These are phyloP conservation scores for Kluyveromyces sp. DNA, from an alignment of 1,139 yeast genomes.

Conservation along the genomic window DNA sequence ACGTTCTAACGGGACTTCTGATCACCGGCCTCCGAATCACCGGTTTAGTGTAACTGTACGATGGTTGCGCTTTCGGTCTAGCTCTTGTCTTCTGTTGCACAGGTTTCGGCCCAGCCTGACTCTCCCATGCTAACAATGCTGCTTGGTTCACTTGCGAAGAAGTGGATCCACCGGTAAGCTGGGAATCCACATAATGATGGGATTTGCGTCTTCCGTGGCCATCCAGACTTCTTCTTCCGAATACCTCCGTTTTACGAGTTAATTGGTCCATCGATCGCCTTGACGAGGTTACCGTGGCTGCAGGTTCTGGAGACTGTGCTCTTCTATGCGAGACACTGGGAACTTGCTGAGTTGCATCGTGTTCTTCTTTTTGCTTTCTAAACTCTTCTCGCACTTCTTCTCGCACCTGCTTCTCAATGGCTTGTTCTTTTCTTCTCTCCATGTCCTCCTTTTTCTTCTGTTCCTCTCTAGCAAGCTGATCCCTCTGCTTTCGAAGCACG, in stretches of 20 bases:
- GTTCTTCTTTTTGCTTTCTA: neutral
- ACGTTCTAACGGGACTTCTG: slow-evolving; percentile 7
- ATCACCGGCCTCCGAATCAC: slow-evolving; percentile 20
- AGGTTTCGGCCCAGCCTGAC: neutral
- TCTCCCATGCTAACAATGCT: slow-evolving; percentile 26
- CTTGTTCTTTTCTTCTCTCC: slow-evolving; percentile 20
- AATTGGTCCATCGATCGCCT: slow-evolving; percentile 10
- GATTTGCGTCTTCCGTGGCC: slow-evolving; percentile 4
- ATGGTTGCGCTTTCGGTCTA: slow-evolving; percentile 9
- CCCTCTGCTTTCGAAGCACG: neutral
- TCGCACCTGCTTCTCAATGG: slow-evolving; percentile 24
- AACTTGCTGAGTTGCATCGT: no score
- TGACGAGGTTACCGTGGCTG: neutral
- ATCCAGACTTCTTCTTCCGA: slow-evolving; percentile 15
- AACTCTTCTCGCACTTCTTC: slow-evolving; percentile 16
- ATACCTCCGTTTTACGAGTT: neutral
- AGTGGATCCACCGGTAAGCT: neutral
- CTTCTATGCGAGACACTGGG: neutral
- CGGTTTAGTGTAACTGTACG: slow-evolving; percentile 21
- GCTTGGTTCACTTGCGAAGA: slow-evolving; percentile 21
- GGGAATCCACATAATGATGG: neutral
- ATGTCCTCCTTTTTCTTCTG: slow-evolving; percentile 16
- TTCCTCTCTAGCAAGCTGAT: neutral
- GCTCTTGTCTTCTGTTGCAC: slow-evolving; percentile 4
- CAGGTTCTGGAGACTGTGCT: neutral